phyloP scores from a whole-genome alignment of 768 basidiomycete species.

The Fistulinella prunicolor region DNA sequence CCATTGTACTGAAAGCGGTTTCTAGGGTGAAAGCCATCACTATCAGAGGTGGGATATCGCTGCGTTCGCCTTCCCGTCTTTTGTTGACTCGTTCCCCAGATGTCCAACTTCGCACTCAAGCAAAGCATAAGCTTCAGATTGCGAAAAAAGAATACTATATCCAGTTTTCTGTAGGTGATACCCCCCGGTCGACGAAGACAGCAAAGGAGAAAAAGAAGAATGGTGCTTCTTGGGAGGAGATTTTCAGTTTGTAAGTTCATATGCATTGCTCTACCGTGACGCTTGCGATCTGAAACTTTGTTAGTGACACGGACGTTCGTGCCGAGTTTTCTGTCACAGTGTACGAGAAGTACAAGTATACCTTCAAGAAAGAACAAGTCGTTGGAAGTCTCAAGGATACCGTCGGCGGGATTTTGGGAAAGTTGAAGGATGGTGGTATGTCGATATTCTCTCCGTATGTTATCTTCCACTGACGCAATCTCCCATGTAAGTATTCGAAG shows the following conservation, averaged over 20 bases:
- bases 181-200: slow-evolving; percentile 11
- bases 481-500: slow-evolving; percentile 11
- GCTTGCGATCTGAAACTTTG: not conserved
- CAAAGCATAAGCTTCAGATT: not conserved
- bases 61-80: too few relatives aligned
- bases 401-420: slow-evolving; percentile 9
- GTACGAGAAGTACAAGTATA: slow-evolving; percentile 12
- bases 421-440: slow-evolving; percentile 14
- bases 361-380: slow-evolving; percentile 4
- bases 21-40: too few relatives aligned
- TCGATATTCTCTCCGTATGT: too few relatives aligned
- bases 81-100: too few relatives aligned
- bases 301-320: slow-evolving; percentile 15
- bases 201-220: slow-evolving; percentile 10
- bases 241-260: slow-evolving; percentile 14
- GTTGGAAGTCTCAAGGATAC: slow-evolving; percentile 12
- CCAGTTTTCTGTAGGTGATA: slow-evolving; percentile 9
- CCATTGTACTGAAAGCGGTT: too few relatives aligned
- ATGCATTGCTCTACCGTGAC: not conserved
- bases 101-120: slow-evolving; percentile 5
- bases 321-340: slow-evolving; percentile 10
- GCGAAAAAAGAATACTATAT: slow-evolving; percentile 10
- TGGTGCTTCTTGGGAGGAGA: slow-evolving; percentile 10
- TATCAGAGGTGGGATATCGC: too few relatives aligned
- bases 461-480: not conserved